These are phyloP conservation scores for Lupinus albus DNA, from an alignment of 306 rosid species.

Conservation along the genomic window DNA sequence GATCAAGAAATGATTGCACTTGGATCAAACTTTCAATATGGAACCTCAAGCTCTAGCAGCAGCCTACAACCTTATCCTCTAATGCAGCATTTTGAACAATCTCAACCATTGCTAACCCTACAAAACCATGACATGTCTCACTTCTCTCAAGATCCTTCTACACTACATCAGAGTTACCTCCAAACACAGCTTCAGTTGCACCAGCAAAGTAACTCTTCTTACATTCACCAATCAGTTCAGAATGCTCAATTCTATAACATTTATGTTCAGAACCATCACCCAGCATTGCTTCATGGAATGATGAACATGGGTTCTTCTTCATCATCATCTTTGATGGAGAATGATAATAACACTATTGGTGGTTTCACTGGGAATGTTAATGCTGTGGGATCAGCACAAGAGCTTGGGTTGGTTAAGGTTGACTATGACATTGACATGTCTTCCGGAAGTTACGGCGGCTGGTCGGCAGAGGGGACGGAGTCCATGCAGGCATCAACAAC, in stretches of 20 bases:
- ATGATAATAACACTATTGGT: constrained; percentile 36
- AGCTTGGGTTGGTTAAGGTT: constrained; percentile 69
- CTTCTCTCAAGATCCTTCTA: constrained; percentile 53
- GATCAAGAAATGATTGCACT: constrained; percentile 78
- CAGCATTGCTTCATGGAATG: constrained; percentile 76
- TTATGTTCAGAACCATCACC: constrained; percentile 69
- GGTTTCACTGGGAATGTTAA: constrained; percentile 37
- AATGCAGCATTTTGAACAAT: constrained; percentile 52
- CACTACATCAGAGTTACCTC: constrained; percentile 64
- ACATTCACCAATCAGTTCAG: constrained; percentile 29
- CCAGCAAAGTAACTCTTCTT: constrained; percentile 49
- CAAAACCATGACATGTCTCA: constrained; percentile 73
- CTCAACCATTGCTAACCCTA: constrained; percentile 66
- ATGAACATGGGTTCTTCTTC: constrained; percentile 61
- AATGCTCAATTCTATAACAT: constrained; percentile 55
- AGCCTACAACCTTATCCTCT: constrained; percentile 61
- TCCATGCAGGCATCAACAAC: constrained; percentile 58
- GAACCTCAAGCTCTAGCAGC: constrained; percentile 45
- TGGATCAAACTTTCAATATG: constrained; percentile 63
- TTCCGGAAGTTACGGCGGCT: constrained; percentile 61
- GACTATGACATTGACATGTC: constrained; percentile 83
- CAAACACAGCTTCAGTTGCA: constrained; percentile 88
- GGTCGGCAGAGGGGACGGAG: constrained; percentile 58
- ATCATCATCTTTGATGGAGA: constrained; percentile 50
- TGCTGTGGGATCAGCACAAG: constrained; percentile 52